A percentile compares a stretch with the other conserved stretches of the same genome.
phyloP scores from a whole-genome alignment of 169 alveolate genomes.

The Plasmodium gaboni region DNA sequence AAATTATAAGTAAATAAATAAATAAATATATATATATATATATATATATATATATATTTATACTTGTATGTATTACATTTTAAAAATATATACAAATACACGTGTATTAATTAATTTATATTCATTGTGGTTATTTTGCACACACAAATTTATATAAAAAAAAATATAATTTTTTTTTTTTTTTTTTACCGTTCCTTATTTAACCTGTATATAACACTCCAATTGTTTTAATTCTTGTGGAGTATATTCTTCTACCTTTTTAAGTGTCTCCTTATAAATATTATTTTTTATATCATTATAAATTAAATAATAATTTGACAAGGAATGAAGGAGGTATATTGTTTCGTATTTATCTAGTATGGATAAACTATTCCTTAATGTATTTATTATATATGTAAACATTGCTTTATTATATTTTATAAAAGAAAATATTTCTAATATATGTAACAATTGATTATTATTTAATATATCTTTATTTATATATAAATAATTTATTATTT shows the following conservation, averaged over 20 bases:
- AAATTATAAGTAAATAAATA: background rate
- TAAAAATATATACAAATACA: too few species aligned
- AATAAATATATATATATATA: background rate
- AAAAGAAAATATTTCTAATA: constrained; percentile 65
- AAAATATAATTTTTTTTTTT: background rate
- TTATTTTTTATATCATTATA: constrained; percentile 42
- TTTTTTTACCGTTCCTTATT: background rate
- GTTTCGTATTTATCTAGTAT: constrained; percentile 60
- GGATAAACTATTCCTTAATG: constrained; percentile 45
- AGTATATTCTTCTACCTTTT: constrained; percentile 37
- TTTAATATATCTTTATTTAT: constrained; percentile 53
- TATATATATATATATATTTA: too few species aligned
- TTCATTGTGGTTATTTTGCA: too few species aligned
- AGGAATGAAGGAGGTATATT: constrained; percentile 43
- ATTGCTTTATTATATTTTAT: constrained; percentile 63
- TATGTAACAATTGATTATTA: constrained; percentile 52
- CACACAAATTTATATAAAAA: background rate
- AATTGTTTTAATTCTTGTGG: constrained; percentile 25
- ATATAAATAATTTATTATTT: constrained; percentile 65
- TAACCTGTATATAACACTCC: constrained; percentile 29
- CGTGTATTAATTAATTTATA: too few species aligned
- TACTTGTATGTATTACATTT: too few species aligned
- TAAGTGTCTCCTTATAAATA: constrained; percentile 3
- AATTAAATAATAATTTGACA: constrained; percentile 51
- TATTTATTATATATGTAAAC: constrained; percentile 58